These are phyloP conservation scores for Salix arbutifolia DNA, from an alignment of 345 rosid species.

Conservation along the genomic window DNA sequence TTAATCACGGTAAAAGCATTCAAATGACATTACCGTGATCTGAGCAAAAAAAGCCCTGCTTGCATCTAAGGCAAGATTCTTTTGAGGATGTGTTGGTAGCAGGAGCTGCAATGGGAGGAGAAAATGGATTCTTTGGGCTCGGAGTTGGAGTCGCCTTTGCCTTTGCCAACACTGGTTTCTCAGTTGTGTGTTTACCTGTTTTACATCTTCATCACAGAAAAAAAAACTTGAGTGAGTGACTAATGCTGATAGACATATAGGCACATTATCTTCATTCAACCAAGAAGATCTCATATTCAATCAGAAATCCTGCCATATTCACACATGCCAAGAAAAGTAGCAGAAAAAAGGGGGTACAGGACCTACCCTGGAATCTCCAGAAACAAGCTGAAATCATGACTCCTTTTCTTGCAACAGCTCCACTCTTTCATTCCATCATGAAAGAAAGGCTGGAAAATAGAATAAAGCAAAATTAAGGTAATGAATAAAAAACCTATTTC, in stretches of 20 bases:
- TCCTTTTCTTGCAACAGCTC: constrained; percentile 97
- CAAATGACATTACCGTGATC: constrained; percentile 59
- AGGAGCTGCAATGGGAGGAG: constrained; percentile 35
- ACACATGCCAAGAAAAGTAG: too few relatives aligned
- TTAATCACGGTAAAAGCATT: not conserved
- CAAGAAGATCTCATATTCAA: not conserved
- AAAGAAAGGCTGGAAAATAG: constrained; percentile 65
- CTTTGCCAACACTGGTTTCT: constrained; percentile 71
- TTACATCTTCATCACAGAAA: constrained; percentile 62
- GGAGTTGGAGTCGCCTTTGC: constrained; percentile 34
- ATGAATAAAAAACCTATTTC: not conserved
- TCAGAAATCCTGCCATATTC: not conserved
- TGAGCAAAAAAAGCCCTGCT: constrained; percentile 95
- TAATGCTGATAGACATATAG: not conserved
- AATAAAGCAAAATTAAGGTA: constrained; percentile 8
- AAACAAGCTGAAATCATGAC: constrained; percentile 84
- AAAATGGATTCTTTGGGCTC: constrained; percentile 26
- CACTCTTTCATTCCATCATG: constrained; percentile 96
- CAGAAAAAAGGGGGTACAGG: not conserved
- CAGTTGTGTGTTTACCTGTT: constrained; percentile 87
- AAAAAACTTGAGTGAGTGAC: constrained; percentile 11
- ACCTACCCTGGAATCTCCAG: constrained; percentile 85
- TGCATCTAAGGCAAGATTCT: constrained; percentile 78
- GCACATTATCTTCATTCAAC: not conserved
- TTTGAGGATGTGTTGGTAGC: constrained; percentile 37